Base-by-base conservation (phyloP, 352 stramenopile species). In the Globisporangium yorkense region DNA sequence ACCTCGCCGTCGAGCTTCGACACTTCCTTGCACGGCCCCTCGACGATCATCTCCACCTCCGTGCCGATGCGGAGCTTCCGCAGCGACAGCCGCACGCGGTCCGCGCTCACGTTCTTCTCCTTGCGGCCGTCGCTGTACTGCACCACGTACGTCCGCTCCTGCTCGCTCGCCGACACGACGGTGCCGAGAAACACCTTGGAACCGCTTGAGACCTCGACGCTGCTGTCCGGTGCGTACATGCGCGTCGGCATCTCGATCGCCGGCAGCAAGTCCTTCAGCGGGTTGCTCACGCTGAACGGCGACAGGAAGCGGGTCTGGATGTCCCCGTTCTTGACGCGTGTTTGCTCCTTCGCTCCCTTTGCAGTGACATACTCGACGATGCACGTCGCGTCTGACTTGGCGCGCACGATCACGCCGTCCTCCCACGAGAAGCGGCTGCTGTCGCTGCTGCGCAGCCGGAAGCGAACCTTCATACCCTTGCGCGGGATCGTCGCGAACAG, bases 41-140 rank as follows among this genome's bases (percentile, higher is more conserved):
- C 76, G 3, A 89, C 71, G 44, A 89, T 78, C 76, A 89, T 86
- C 54, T 87, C 77, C 2, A 89, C 79, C 21, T 89, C 75, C 0
- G 79, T 87, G 4, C 79, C 79, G 5, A 89, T 75, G 29, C 72
- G 66, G 7, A 89, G 65, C 33, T 68, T 73, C 7, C 79, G 74
- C 2, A 87, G 60, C 13, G 72, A 87, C 0, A 87, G 54, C 13
- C 77, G 79, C 35, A 89, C 74, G 18, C 73, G 73, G 21, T 85
- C 75, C 7, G 67, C 66, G 1, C 63, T 50, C 7, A 89, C 70
- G 9, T 72, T 73, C 44, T 87, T 86, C 46, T 85, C 75, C 56
- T 84, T 86, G 13, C 68, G 71, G 2, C 77, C 79, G 35, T 89
- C 79, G 20, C 68, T 66, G 49, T 87, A 89, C 12, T 67, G 13